Evolutionary conservation across 2,329 filamentous ascomycete species (phyloP).

Genomic region (Aspergillus nomiae): DNA sequence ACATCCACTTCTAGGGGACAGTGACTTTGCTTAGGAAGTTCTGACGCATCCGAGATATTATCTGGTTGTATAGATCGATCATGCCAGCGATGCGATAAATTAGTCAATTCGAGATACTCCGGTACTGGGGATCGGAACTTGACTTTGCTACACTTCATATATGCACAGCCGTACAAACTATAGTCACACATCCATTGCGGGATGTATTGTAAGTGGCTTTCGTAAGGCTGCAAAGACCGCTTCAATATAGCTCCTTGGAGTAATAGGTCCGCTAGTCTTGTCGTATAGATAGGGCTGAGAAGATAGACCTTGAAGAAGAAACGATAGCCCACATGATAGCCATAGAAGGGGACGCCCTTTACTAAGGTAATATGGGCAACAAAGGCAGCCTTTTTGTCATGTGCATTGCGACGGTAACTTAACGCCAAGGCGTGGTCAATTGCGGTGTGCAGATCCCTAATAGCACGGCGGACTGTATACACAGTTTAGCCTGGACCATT

Average conservation of each 20-base stretch:
- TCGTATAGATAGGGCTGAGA: slow-evolving; percentile 83
- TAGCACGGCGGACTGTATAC: slow-evolving; percentile 69
- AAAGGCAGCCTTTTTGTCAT: slow-evolving; percentile 69
- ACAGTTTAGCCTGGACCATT: slow-evolving; percentile 14
- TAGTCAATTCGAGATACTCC: slow-evolving; percentile 63
- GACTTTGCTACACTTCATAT: slow-evolving; percentile 72
- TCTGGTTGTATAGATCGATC: slow-evolving; percentile 66
- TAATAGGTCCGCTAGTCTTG: slow-evolving; percentile 81
- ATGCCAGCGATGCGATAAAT: slow-evolving; percentile 74
- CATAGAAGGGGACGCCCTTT: slow-evolving; percentile 94
- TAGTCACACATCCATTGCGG: slow-evolving; percentile 99
- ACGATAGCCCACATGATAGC: slow-evolving; percentile 88
- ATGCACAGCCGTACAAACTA: slow-evolving; percentile 92
- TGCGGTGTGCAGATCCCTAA: slow-evolving; percentile 75
- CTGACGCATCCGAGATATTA: slow-evolving; percentile 62
- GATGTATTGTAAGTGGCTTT: slow-evolving; percentile 89
- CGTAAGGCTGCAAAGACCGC: slow-evolving; percentile 82
- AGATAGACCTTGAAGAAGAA: slow-evolving; percentile 95
- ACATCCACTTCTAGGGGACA: slow-evolving; percentile 90
- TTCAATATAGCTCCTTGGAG: slow-evolving; percentile 87
- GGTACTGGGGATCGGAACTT: slow-evolving; percentile 78
- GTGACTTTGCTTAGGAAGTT: slow-evolving; percentile 77
- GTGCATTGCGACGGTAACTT: slow-evolving; percentile 76
- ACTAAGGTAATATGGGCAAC: slow-evolving; percentile 89
- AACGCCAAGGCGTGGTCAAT: slow-evolving; percentile 88